Evolutionary conservation across 371 early-diverging fungal genomes (phyloP), one percentile per base, ranked within the genome.

Genomic region (Coemansia sp.): DNA sequence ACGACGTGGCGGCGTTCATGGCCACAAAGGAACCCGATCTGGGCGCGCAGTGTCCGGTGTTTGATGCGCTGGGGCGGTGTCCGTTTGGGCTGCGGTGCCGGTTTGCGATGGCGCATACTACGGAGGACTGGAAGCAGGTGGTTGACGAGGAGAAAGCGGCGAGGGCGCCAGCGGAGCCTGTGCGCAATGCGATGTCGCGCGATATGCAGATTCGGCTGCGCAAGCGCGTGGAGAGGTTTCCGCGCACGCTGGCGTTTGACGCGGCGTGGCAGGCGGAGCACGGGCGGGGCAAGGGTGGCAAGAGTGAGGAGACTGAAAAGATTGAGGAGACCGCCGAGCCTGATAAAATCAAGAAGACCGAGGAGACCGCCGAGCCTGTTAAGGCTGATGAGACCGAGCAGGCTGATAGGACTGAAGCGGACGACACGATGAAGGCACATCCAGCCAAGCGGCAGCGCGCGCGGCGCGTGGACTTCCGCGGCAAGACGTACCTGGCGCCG

Each of bases 401-500:
- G 50, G 14, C 26, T 9, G 31, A 31, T 2, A 9, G 11, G 33
- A 10, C 26, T 3, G 10, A 53, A n/a, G 20, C 35, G n/a, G 67
- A 54, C 57, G 42, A 57, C 35, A 48, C 38, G 4, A 20, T 58
- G 38, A 45, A 48, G n/a, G 20, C 8, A 5, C 33, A 40, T 2
- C 35, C 39, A 55, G 42, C 36, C 20, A 58, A 62, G 78, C 63
- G 84, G 61, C 85, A 50, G 61, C 70, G 59, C 33, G 67, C 50
- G 7, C 33, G 16, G 45, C 45, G 59, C 11, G 63, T 94, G 35
- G 92, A 94, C 72, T 91, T 93, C 57, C 82, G 87, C 59, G 88
- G 89, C 66, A 96, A 97, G 65, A 86, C 91, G 9, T 98, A 97
- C 70, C 83, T 97, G 57, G 99, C 97, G 7, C 99, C 99, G 12